Percentiles rank a stretch among this genome's conserved stretches.
These are phyloP conservation scores for Sisymbrium altissimum DNA, from an alignment of 345 rosid genomes.

Conservation along the genomic window DNA sequence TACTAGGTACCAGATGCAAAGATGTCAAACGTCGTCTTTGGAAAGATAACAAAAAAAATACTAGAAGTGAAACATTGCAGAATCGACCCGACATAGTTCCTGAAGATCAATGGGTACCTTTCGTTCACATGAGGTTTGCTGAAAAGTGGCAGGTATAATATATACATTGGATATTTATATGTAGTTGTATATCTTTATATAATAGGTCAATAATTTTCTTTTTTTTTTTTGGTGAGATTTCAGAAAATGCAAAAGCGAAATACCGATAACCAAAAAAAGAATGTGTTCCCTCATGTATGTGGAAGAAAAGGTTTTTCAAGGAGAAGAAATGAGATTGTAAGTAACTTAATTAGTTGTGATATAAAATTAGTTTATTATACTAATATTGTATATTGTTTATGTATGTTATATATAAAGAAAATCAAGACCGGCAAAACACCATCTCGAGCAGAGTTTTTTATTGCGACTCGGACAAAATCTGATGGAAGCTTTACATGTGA, in stretches of 20 bases:
- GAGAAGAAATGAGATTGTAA: neutral
- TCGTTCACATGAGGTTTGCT: too few species aligned
- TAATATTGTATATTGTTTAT: neutral
- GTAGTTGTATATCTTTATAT: neutral
- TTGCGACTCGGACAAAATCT: neutral
- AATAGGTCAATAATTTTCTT: neutral
- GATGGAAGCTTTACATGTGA: constrained; percentile 2
- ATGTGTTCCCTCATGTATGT: neutral
- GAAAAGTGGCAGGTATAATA: neutral
- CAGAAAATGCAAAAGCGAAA: neutral
- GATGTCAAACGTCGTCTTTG: too few species aligned
- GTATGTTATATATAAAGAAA: neutral
- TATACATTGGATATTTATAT: neutral
- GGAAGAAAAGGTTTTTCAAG: neutral
- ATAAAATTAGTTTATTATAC: neutral
- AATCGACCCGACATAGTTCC: too few species aligned
- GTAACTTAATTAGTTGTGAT: neutral
- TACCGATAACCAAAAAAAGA: neutral
- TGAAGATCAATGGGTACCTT: too few species aligned
- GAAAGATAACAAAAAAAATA: too few species aligned
- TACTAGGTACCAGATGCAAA: too few species aligned
- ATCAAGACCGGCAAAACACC: neutral
- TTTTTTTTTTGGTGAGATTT: neutral
- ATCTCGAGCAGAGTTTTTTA: neutral
- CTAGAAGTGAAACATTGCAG: too few species aligned